Evolutionary conservation across 306 rosid genomes (phyloP).

Genomic region (Glycine tomentella): DNA sequence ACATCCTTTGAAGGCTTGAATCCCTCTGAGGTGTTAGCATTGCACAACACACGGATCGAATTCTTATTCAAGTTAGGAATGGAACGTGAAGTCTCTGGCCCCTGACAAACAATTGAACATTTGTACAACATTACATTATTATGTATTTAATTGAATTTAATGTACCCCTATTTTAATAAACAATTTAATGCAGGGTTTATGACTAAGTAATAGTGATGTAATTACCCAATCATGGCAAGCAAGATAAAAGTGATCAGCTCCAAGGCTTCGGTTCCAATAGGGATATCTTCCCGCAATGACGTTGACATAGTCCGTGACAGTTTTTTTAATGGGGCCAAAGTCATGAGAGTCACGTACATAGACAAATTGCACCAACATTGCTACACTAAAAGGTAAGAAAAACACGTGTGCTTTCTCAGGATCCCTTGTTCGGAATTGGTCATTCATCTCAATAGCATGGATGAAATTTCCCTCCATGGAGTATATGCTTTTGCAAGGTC

Average conservation of each 20-base stretch:
- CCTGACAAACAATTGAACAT: constrained; percentile 51
- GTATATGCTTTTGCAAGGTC: constrained; percentile 95
- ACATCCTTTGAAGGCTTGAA: constrained; percentile 82
- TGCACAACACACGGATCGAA: constrained; percentile 81
- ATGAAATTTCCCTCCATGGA: constrained; percentile 91
- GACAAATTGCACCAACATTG: constrained; percentile 82
- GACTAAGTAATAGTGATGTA: background rate
- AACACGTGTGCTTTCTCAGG: constrained; percentile 83
- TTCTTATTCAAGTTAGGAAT: constrained; percentile 61
- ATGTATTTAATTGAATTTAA: too few relatives aligned
- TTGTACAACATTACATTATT: too few relatives aligned
- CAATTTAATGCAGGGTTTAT: too few relatives aligned
- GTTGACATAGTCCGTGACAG: constrained; percentile 69
- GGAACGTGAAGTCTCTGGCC: constrained; percentile 73
- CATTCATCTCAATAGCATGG: constrained; percentile 75
- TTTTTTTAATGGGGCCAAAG: constrained; percentile 65
- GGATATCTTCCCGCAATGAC: constrained; percentile 66
- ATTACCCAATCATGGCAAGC: constrained; percentile 97
- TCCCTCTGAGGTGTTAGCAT: constrained; percentile 95
- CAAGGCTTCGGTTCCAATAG: constrained; percentile 92
- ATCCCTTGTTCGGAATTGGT: constrained; percentile 67
- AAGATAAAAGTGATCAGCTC: constrained; percentile 91
- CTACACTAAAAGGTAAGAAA: constrained; percentile 85
- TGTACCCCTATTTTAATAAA: too few relatives aligned
- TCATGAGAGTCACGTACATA: constrained; percentile 75